Evolutionary conservation across 2,329 filamentous ascomycete genomes (phyloP).

Genomic region (Sporothrix inflata): DNA sequence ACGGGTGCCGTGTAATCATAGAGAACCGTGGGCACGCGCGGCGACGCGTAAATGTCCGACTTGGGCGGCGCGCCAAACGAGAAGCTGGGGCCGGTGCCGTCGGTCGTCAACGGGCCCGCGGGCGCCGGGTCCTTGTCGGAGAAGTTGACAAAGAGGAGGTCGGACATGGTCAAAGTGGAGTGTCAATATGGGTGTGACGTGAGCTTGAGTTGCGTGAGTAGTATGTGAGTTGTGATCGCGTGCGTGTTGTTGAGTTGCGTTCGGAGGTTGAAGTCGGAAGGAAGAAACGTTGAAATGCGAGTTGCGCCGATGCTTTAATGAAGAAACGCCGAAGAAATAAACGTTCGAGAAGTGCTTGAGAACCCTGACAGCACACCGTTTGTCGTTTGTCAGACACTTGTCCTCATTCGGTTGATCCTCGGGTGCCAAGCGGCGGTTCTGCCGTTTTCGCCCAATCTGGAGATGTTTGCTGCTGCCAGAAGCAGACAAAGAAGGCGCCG

Average conservation of each 20-base stretch:
- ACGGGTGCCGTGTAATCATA: constrained; percentile 30
- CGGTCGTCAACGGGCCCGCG: constrained; percentile 5
- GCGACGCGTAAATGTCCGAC: constrained; percentile 32
- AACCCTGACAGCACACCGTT: too few relatives aligned
- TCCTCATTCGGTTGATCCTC: constrained; percentile 18
- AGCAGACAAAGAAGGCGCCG: neutral
- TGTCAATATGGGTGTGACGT: neutral
- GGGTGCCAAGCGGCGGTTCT: constrained; percentile 14
- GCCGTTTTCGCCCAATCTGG: neutral
- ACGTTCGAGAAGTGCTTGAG: neutral
- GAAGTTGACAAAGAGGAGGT: constrained; percentile 22
- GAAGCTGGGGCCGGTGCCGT: constrained; percentile 22
- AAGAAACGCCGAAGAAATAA: neutral
- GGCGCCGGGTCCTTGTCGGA: constrained; percentile 3
- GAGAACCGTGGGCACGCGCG: constrained; percentile 17
- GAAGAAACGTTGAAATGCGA: neutral
- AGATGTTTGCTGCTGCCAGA: constrained; percentile 13
- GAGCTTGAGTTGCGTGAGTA: neutral
- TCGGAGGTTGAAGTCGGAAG: neutral
- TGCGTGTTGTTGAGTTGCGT: neutral
- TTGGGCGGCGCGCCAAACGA: constrained; percentile 30
- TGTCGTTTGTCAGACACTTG: neutral
- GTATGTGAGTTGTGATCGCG: neutral
- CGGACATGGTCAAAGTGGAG: neutral
- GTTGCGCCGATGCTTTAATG: neutral